These are phyloP conservation scores for Eucalyptus cloeziana DNA, from an alignment of 345 rosid species.

Conservation along the genomic window DNA sequence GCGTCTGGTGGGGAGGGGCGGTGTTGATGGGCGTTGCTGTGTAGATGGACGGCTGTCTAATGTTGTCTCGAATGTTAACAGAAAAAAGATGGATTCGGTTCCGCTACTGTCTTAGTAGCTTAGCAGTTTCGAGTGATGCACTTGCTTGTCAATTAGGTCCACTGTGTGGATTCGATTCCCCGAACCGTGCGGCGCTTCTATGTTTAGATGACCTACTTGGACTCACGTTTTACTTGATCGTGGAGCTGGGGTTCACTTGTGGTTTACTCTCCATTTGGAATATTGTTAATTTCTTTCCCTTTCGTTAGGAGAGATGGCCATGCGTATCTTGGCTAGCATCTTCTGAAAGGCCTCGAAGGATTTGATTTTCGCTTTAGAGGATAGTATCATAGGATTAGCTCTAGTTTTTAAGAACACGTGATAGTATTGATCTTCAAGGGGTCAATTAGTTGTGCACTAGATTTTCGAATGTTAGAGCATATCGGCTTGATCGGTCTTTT, in stretches of 20 bases:
- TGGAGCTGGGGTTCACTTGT: neutral
- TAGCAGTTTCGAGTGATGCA: neutral
- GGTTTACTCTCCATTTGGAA: neutral
- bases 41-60: neutral
- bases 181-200: neutral
- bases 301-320: neutral
- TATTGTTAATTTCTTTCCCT: neutral
- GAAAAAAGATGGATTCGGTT: neutral
- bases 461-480: neutral
- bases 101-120: neutral
- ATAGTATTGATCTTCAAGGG: neutral
- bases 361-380: neutral
- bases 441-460: neutral
- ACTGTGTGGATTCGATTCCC: neutral
- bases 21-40: neutral
- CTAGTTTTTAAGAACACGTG: neutral
- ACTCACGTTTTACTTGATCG: neutral
- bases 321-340: neutral
- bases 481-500: neutral
- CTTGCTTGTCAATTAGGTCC: neutral
- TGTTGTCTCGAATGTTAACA: neutral
- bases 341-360: neutral
- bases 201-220: neutral
- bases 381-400: neutral
- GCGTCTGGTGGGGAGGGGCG: neutral